These are phyloP conservation scores for Trichoderma arundinaceum DNA, from an alignment of 2,329 filamentous ascomycete species.

Conservation along the genomic window DNA sequence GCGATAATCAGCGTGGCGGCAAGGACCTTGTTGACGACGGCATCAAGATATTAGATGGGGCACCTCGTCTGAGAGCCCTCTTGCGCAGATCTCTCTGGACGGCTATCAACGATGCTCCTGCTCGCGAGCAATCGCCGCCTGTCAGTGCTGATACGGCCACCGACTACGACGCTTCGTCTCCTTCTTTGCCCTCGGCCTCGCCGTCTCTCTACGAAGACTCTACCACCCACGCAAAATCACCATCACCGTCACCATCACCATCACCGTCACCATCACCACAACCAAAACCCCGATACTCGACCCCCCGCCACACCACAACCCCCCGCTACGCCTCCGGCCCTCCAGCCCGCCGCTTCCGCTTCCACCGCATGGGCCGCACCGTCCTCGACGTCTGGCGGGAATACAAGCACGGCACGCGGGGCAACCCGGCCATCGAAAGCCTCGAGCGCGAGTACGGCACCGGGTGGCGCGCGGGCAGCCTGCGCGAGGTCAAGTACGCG, in stretches of 20 bases:
- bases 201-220: background rate
- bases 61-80: background rate
- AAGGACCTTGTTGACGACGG: constrained; percentile 27
- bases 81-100: background rate
- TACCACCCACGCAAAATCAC: background rate
- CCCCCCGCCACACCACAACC: constrained; percentile 33
- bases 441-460: constrained; percentile 37
- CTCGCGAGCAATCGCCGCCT: background rate
- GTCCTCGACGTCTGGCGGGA: constrained; percentile 38
- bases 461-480: constrained; percentile 34
- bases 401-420: constrained; percentile 36
- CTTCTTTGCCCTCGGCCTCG: background rate
- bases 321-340: constrained; percentile 36
- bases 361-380: constrained; percentile 37
- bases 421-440: constrained; percentile 36
- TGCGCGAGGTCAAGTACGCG: constrained; percentile 37
- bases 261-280: constrained; percentile 27
- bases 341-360: constrained; percentile 33
- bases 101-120: background rate
- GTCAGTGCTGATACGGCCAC: background rate
- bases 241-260: background rate
- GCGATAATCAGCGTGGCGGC: background rate
- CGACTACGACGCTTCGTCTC: background rate
- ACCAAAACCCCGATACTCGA: constrained; percentile 34
- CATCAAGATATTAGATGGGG: background rate